phyloP scores from a whole-genome alignment of 352 stramenopile species.

The Pythium vanterpoolii region DNA sequence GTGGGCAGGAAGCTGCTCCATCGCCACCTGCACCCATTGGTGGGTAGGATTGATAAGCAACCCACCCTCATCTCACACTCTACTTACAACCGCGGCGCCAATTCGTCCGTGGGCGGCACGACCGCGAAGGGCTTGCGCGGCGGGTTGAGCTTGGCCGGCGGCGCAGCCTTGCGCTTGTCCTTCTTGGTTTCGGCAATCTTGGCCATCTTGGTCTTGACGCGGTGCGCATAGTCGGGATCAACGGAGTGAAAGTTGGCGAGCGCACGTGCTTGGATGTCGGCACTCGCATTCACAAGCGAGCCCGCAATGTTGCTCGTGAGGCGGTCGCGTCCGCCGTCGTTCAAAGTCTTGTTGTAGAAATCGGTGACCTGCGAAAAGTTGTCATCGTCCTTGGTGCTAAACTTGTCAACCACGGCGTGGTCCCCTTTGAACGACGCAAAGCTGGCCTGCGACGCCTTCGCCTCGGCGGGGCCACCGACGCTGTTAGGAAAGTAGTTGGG shows the following conservation, averaged over 20 bases:
- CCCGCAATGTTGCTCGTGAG: conserved; percentile 88
- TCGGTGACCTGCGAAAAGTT: conserved; percentile 85
- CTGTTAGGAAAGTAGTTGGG: no score
- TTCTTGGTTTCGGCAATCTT: conserved; percentile 28
- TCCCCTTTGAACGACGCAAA: no score
- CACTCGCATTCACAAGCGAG: conserved; percentile 73
- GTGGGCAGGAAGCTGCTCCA: no score
- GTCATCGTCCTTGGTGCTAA: conserved; percentile 83
- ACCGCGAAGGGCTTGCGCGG: conserved; percentile 53
- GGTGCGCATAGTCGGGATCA: conserved; percentile 81
- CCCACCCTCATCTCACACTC: not conserved
- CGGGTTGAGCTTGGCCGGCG: conserved; percentile 51
- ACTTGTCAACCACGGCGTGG: conserved; percentile 46
- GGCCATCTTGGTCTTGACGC: conserved; percentile 75
- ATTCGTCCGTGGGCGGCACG: conserved; percentile 44
- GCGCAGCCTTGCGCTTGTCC: conserved; percentile 9
- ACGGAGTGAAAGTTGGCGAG: conserved; percentile 88
- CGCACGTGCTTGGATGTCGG: conserved; percentile 74
- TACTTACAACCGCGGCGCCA: conserved; percentile 48
- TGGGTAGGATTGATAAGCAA: no score
- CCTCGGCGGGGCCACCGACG: no score
- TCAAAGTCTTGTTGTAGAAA: conserved; percentile 84
- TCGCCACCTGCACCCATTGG: no score
- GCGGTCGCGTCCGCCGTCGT: conserved; percentile 56
- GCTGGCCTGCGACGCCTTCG: no score